Conservation (phyloP, 192 early-diverging fungal genomes). For the Coemansia furcata region DNA sequence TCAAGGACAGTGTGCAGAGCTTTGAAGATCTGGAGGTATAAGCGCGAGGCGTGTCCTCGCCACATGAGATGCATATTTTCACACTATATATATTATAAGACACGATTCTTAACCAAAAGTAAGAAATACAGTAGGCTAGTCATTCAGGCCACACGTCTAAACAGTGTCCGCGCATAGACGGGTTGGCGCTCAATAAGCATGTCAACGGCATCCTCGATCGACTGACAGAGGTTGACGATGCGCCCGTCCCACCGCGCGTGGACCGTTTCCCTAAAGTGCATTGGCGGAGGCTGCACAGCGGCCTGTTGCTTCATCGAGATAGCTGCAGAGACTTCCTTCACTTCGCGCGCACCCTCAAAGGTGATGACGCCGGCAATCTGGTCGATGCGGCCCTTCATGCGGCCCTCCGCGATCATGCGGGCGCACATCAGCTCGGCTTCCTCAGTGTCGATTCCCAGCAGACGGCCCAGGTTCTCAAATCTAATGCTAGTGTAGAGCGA, state of each 20-base stretch:
- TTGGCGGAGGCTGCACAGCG: slow-evolving; percentile 30
- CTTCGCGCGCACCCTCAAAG: slow-evolving; percentile 67
- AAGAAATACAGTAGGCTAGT: not conserved
- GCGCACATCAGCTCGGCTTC: slow-evolving; percentile 83
- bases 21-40: slow-evolving; percentile 23
- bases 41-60: not conserved
- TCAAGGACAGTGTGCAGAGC: slow-evolving; percentile 21
- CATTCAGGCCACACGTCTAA: slow-evolving; percentile 14
- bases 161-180: slow-evolving; percentile 31
- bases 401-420: slow-evolving; percentile 87
- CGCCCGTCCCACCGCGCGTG: slow-evolving; percentile 42
- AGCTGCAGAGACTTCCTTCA: slow-evolving; percentile 39
- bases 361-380: slow-evolving; percentile 84
- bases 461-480: slow-evolving; percentile 78
- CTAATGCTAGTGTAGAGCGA: slow-evolving; percentile 91
- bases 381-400: slow-evolving; percentile 88
- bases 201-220: slow-evolving; percentile 48
- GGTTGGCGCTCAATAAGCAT: slow-evolving; percentile 49
- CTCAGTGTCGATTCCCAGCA: slow-evolving; percentile 73
- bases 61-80: not conserved
- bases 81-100: not conserved
- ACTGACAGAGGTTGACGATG: slow-evolving; percentile 43
- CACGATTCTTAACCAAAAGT: not conserved
- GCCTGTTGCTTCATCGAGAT: slow-evolving; percentile 37
- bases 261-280: slow-evolving; percentile 43